Percentiles rank a stretch among this genome's conserved stretches.
Evolutionary conservation across 805 yeast genomes (phyloP).

Genomic region (Blastobotrys chiropterorum): DNA sequence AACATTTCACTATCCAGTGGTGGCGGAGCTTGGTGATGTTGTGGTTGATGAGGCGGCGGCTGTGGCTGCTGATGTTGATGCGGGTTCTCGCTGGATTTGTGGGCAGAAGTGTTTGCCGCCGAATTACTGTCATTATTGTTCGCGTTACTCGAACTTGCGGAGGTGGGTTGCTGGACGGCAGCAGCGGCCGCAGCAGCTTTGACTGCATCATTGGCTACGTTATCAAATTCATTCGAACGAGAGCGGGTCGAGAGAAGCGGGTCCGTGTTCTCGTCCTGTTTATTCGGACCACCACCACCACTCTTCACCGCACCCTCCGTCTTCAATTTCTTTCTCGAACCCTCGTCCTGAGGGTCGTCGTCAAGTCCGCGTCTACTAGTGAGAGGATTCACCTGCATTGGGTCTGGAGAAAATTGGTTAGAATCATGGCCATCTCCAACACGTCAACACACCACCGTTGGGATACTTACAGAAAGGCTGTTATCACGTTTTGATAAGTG

Average conservation of each 20-base stretch:
- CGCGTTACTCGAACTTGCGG: not conserved
- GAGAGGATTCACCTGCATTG: not conserved
- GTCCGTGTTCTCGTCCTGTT: not conserved
- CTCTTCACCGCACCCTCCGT: not conserved
- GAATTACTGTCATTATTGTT: too few species aligned
- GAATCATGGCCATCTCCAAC: too few species aligned
- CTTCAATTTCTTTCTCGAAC: not conserved
- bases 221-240: not conserved
- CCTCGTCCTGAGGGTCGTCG: not conserved
- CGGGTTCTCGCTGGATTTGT: not conserved
- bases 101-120: not conserved
- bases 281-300: too few species aligned
- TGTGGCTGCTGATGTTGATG: not conserved
- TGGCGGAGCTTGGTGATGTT: not conserved
- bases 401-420: too few species aligned
- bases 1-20: not conserved
- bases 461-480: not conserved
- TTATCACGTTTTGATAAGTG: not conserved
- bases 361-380: not conserved
- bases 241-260: not conserved
- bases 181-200: constrained; percentile 1
- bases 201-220: not conserved
- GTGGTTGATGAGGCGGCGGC: not conserved
- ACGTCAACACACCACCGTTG: too few species aligned
- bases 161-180: not conserved